Evolutionary conservation across 2,329 filamentous ascomycete species (phyloP), one percentile per base, ranked within the genome.

Genomic region (Cladosporium oxysporum): DNA sequence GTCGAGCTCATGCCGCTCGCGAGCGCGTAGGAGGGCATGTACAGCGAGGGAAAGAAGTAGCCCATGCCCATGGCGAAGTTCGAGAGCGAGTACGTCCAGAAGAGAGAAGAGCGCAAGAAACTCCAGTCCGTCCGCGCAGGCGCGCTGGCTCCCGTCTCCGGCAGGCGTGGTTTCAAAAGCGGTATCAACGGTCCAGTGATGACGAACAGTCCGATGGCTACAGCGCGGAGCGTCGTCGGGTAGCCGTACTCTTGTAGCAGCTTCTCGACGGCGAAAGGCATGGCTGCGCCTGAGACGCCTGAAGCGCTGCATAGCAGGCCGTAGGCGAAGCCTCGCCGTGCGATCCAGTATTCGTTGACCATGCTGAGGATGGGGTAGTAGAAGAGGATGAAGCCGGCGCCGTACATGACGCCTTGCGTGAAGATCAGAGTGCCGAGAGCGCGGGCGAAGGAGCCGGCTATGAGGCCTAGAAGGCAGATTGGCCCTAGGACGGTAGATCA

Each of bases 351-450:
- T n/a, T 74, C 74, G 58, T 76, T 74, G 12, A 75, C 65, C 70
- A 75, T 72, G 60, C 65, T 69, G 10, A 76, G 59, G 31, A 76
- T 72, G 0, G 73, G 72, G 14, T 72, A 73, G 41, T 47, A 47
- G 58, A 71, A 74, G 29, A 72, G 66, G 26, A 90, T 86, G 60
- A 88, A 82, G n/a, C 88, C 88, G 70, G 86, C 87, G 0, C 72
- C 73, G 37, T 75, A 90, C 31, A 89, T 74, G 12, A 89, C 74
- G 1, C 88, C 88, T 71, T 90, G 88, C 0, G 84, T 87, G 5
- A 81, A 72, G 67, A 90, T 85, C 37, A 90, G 81, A 44, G 87
- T 83, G 0, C 79, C 76, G 0, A 86, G 81, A 3, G 78, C 84
- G 2, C 76, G 79, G 0, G 85, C 83, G 68, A 89, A 85, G 1